phyloP scores from a whole-genome alignment of 805 yeast genomes.

The Metschnikowia cubensis region DNA sequence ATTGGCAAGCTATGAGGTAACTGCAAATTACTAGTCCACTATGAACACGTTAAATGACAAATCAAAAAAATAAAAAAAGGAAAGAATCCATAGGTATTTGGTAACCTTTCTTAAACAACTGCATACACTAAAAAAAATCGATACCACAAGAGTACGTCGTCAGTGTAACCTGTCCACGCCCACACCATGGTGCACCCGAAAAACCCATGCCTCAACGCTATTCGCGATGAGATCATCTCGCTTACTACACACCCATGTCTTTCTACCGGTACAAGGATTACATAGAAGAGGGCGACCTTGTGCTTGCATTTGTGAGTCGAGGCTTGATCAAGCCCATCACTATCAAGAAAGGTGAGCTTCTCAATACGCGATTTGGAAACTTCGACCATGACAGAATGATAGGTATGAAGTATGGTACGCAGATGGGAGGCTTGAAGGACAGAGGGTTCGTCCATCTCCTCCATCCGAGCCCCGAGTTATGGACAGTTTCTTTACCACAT shows the following conservation, averaged over 20 bases:
- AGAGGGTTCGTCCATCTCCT: constrained; percentile 82
- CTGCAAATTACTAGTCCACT: too few species aligned
- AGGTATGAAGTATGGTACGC: constrained; percentile 79
- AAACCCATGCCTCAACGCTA: not conserved
- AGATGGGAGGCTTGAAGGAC: constrained; percentile 70
- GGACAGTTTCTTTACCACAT: constrained; percentile 96
- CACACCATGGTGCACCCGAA: not conserved
- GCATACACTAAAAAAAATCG: too few species aligned
- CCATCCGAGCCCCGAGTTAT: constrained; percentile 91
- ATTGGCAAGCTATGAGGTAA: too few species aligned
- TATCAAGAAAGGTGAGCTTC: constrained; percentile 52
- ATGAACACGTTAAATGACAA: too few species aligned
- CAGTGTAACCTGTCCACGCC: too few species aligned
- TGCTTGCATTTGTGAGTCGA: constrained; percentile 80
- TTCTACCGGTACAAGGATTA: constrained; percentile 57
- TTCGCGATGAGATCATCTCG: constrained; percentile 2
- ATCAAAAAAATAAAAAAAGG: too few species aligned
- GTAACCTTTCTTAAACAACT: too few species aligned
- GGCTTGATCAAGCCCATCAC: constrained; percentile 72
- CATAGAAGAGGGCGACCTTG: constrained; percentile 85
- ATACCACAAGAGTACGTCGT: too few species aligned
- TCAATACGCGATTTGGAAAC: constrained; percentile 86
- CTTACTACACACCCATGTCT: constrained; percentile 31
- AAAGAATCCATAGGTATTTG: too few species aligned
- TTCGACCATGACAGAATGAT: constrained; percentile 84